A percentile compares a stretch with the other conserved stretches of the same genome.
phyloP scores from a whole-genome alignment of 2,329 filamentous ascomycete genomes.

The Drechslera avenae region DNA sequence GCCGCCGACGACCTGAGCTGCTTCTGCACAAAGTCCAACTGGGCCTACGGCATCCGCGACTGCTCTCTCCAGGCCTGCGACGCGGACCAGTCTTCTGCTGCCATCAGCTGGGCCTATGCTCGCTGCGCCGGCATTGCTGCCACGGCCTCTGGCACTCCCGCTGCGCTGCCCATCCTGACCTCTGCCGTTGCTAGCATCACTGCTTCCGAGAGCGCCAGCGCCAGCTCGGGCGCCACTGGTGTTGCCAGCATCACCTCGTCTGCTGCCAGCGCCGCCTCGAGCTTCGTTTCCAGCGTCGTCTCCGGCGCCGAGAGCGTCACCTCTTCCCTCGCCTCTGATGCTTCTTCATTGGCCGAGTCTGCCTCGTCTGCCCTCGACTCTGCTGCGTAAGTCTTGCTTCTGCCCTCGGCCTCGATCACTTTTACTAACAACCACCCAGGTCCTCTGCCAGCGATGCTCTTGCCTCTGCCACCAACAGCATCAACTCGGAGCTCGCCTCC shows the following conservation, averaged over 20 bases:
- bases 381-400: background rate
- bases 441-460: slow-evolving; percentile 18
- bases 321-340: slow-evolving; percentile 12
- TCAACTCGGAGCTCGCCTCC: slow-evolving; percentile 19
- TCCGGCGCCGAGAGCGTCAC: slow-evolving; percentile 5
- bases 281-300: slow-evolving; percentile 15
- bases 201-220: slow-evolving; percentile 3
- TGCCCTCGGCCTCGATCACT: too few relatives aligned
- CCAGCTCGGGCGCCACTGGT: background rate
- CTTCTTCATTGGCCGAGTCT: slow-evolving; percentile 8
- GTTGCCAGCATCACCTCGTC: slow-evolving; percentile 5
- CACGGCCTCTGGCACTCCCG: slow-evolving; percentile 17
- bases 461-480: slow-evolving; percentile 9
- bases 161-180: slow-evolving; percentile 22
- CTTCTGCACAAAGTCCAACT: slow-evolving; percentile 53
- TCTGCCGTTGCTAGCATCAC: slow-evolving; percentile 16
- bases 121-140: slow-evolving; percentile 41
- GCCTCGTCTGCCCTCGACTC: slow-evolving; percentile 8
- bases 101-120: slow-evolving; percentile 41
- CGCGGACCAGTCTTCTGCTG: slow-evolving; percentile 29
- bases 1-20: slow-evolving; percentile 46
- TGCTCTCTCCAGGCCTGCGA: slow-evolving; percentile 53
- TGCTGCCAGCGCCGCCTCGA: slow-evolving; percentile 21
- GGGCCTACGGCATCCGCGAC: slow-evolving; percentile 55
- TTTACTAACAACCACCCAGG: too few relatives aligned